Base-by-base conservation (phyloP, 257 asterid species). In the Gentiana dahurica region DNA sequence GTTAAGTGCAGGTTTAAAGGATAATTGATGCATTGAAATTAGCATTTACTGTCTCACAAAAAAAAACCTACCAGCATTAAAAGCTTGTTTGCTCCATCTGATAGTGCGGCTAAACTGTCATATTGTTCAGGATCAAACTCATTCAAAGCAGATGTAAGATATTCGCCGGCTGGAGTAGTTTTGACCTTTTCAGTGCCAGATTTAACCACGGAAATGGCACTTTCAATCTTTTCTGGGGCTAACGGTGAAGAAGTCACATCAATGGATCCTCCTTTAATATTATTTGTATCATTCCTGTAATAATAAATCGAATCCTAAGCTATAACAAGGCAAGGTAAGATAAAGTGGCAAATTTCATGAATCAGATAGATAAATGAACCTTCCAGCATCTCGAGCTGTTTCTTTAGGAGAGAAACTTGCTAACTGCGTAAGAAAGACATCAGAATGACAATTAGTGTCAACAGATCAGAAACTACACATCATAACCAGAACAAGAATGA, bases 11-110 rank as follows among this genome's bases (percentile, higher is more conserved):
- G 24, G 24, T 24, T 24, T 24, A 24, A 24, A 24, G 24, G 24
- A 24, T 24, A 24, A 24, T 24, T 24, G 24, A 24, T 24, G 24
- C 24, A 24, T 24, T 24, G 24, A 24, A 24, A 24, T 24, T 24
- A 0, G 24, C 24, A 24, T 24, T 24, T 24, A 24, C 24, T 0
- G 24, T 24, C 24, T 24, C 24, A 24, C 24, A 24, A 24, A 24
- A 24, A 24, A 24, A 24, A 51, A 43, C 73, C 11, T 77, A 92
- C 99, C 97, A 92, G 85, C 99, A 92, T 92, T 75, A 92, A 71
- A 67, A 92, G 95, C 87, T 92, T 92, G 86, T 92, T 92, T 68
- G 97, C 95, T 60, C 99, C 99, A 79, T 92, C 99, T 53, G 97
- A 83, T 71, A 92, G 79, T 50, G 99, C 99, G 72, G 99, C 99